These are phyloP conservation scores for Ascosphaera aggregata DNA, from an alignment of 2,329 filamentous ascomycete species.

Conservation along the genomic window DNA sequence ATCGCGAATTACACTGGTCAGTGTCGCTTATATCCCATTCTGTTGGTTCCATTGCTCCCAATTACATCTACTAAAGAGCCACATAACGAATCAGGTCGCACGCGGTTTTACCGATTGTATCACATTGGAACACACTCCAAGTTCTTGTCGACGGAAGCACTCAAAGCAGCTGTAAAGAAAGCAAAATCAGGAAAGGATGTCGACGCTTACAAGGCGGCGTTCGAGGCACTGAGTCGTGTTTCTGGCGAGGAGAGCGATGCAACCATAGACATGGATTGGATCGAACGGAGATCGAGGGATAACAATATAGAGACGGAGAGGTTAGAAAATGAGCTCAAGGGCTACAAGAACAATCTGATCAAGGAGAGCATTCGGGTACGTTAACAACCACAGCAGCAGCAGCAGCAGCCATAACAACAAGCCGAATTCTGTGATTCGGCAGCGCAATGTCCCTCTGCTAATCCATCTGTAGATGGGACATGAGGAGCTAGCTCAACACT, in stretches of 20 bases:
- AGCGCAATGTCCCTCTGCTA: too few relatives aligned
- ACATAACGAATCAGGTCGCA: conserved; percentile 59
- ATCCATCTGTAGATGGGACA: conserved; percentile 54
- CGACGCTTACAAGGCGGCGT: conserved; percentile 43
- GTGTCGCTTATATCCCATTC: conserved; percentile 6
- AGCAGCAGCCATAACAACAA: too few relatives aligned
- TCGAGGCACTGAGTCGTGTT: conserved; percentile 38
- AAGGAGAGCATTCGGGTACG: conserved; percentile 84
- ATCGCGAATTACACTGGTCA: conserved; percentile 70
- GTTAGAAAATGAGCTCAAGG: conserved; percentile 67
- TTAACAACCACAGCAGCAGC: too few relatives aligned
- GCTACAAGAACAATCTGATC: conserved; percentile 90
- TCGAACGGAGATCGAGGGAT: conserved; percentile 38
- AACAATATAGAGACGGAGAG: conserved; percentile 48
- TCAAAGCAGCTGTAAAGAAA: conserved; percentile 53
- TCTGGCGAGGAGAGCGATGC: conserved; percentile 47
- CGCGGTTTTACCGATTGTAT: conserved; percentile 56
- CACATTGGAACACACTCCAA: conserved; percentile 62
- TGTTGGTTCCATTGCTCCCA: not conserved
- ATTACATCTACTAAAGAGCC: too few relatives aligned
- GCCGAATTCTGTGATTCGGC: not conserved
- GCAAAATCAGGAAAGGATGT: conserved; percentile 58
- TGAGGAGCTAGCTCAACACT: conserved; percentile 71
- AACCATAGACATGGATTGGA: conserved; percentile 47
- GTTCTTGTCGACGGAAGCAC: conserved; percentile 52